Base-by-base conservation (phyloP, 164 flowering plant genomes). In the Vitis amurensis region DNA sequence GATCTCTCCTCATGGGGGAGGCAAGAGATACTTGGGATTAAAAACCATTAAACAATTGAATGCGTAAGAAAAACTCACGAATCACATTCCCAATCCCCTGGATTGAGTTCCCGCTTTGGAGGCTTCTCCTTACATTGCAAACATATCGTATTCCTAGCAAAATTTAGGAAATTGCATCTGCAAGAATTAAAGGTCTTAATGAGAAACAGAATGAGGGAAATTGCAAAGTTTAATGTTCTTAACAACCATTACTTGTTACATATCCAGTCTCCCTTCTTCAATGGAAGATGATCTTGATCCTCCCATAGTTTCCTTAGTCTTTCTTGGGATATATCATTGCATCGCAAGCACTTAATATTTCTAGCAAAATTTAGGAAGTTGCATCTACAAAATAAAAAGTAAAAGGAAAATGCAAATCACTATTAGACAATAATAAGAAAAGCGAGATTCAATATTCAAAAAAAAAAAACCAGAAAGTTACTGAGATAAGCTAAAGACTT, bases 251-350 rank as follows among this genome's bases (percentile, higher is more conserved):
- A 94, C 98, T 75, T 91, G 59, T 76, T 83, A 74, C 97, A 94
- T 69, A 88, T 74, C 97, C 98, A 94, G 80, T 92, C 98, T 59
- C 98, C 98, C 76, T 88, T 94, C 86, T 92, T 92, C 76, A 86
- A 44, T 30, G 92, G 95, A 77, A 92, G 88, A 78, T 86, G 85
- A 37, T 84, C 86, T 68, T 77, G 90, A 69, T 87, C 86, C 79
- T 85, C 89, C 65, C 76, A 49, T 9, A 84, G 68, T 69, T 77
- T 82, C 66, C 47, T 71, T 11, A 88, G 76, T 65, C 81, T 87
- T 67, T 89, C 97, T 74, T 80, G 64, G 48, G 27, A 80, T 8
- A 87, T 61, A 31, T 71, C 76, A 73, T 89, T 78, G 74, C 97
- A 92, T 8, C 86, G 80, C 83, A 92, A 78, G 80, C 98, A 94